Evolutionary conservation across 805 yeast genomes (phyloP).

Genomic region (Saccharomycopsis fibuligera): DNA sequence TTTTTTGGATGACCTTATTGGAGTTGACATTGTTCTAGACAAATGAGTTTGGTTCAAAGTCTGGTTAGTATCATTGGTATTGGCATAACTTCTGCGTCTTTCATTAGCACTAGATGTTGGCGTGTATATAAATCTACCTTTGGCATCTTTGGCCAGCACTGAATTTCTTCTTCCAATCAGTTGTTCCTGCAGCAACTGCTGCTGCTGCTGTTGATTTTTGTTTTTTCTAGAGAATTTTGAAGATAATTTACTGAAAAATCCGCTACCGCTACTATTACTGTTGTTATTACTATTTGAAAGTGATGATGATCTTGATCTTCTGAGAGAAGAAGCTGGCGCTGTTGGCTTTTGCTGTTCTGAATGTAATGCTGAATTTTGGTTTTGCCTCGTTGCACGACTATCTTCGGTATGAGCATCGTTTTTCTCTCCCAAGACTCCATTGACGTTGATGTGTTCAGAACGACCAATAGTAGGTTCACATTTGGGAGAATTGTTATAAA

Average conservation of each 20-base stretch:
- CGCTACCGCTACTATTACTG: not conserved
- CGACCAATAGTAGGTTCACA: not conserved
- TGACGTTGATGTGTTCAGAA: not conserved
- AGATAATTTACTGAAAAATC: conserved; percentile 15
- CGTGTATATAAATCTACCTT: not conserved
- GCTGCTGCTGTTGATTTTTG: not conserved
- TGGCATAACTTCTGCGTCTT: not conserved
- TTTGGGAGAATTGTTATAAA: not conserved
- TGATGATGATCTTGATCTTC: conserved; percentile 13
- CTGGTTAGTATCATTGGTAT: not conserved
- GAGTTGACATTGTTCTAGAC: conserved; percentile 11
- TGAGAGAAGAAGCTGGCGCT: not conserved
- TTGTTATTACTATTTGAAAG: not conserved
- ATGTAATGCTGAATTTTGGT: not conserved
- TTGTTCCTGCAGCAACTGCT: no score
- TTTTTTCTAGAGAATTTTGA: conserved; percentile 11
- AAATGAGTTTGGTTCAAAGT: not conserved
- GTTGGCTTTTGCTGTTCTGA: no score
- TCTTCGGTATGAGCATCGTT: not conserved
- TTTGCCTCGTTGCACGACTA: not conserved
- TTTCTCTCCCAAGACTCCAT: not conserved
- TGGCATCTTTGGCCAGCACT: not conserved
- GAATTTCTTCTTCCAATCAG: not conserved
- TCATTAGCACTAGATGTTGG: not conserved
- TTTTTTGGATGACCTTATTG: conserved; percentile 1